Evolutionary conservation across 306 rosid genomes (phyloP), one percentile per base, ranked within the genome.

Genomic region (Bauhinia variegata): DNA sequence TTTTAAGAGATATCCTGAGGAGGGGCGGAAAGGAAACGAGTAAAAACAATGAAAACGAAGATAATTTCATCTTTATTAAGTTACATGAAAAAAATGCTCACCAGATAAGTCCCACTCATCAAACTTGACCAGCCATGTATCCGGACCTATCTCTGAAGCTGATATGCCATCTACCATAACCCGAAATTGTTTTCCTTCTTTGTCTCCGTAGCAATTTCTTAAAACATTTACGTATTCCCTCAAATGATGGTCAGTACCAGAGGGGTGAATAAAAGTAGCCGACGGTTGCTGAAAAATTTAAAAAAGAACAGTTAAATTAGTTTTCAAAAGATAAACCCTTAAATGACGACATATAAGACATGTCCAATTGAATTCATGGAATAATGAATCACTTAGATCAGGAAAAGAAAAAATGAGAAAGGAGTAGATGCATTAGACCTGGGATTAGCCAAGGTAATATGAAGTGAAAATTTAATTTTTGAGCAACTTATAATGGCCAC

Each of bases 81-180:
- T 33, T 15, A 58, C 28, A 19, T 33, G 44, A 50, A 30, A 48
- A 60, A 54, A 46, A 14, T 28, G 68, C 77, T 8, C 38, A 93
- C 99, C 97, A 37, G 44, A 72, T 68, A 60, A 77, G 52, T 86
- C 90, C 99, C 97, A 93, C 82, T 82, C 77, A 52, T 86, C 62
- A 53, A 84, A 88, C 84, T 79, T 90, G 76, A 88, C 76, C 11
- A 93, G 83, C 99, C 95, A 90, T 30, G 83, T 63, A 54, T 73
- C 80, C 3, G 90, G 54, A 75, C 87, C 56, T 60, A 88, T 75
- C 70, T 78, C 74, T 15, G 78, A 60, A 41, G 95, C 66, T 59
- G 75, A 68, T 16, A 88, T 78, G 59, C 70, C 72, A 70, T 93
- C 97, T 52, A 88, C 85, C 97, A 86, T 88, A 69, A 76, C 82